Evolutionary conservation across 2,329 filamentous ascomycete genomes (phyloP).

Genomic region (Trichoderma cornu-damae): DNA sequence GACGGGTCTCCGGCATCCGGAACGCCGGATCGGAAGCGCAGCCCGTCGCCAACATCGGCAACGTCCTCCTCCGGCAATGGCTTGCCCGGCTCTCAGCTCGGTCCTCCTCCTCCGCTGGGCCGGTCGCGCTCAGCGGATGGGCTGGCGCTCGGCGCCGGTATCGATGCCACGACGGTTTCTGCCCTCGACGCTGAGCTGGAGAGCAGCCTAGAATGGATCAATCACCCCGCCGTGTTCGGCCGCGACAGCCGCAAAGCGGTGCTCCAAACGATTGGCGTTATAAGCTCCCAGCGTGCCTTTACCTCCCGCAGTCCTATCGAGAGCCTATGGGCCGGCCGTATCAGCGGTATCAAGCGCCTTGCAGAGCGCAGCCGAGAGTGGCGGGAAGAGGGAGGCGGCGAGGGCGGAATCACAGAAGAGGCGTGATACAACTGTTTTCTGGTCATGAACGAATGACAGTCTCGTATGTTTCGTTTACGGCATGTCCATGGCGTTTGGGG

Average conservation of each 20-base stretch:
- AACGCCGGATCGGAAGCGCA: slow-evolving; percentile 52
- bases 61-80: slow-evolving; percentile 39
- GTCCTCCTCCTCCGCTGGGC: slow-evolving; percentile 40
- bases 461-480: slow-evolving; percentile 5
- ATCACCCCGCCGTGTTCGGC: slow-evolving; percentile 89
- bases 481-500: slow-evolving; percentile 17
- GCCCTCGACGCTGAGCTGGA: slow-evolving; percentile 90
- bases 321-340: slow-evolving; percentile 78
- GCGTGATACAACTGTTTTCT: slow-evolving; percentile 35
- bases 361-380: slow-evolving; percentile 84
- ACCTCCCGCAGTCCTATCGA: slow-evolving; percentile 90
- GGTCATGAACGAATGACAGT: slow-evolving; percentile 2
- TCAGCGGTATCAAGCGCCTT: slow-evolving; percentile 73
- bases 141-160: slow-evolving; percentile 62
- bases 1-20: slow-evolving; percentile 42
- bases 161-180: slow-evolving; percentile 74
- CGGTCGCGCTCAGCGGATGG: slow-evolving; percentile 53
- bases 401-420: slow-evolving; percentile 58
- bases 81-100: slow-evolving; percentile 40
- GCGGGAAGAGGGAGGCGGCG: slow-evolving; percentile 79
- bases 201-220: slow-evolving; percentile 92
- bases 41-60: slow-evolving; percentile 49
- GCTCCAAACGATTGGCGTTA: slow-evolving; percentile 92
- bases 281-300: slow-evolving; percentile 87
- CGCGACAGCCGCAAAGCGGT: slow-evolving; percentile 94